These are phyloP conservation scores for Smithsoniella earleae DNA, from an alignment of 163 green algal species.

Conservation along the genomic window DNA sequence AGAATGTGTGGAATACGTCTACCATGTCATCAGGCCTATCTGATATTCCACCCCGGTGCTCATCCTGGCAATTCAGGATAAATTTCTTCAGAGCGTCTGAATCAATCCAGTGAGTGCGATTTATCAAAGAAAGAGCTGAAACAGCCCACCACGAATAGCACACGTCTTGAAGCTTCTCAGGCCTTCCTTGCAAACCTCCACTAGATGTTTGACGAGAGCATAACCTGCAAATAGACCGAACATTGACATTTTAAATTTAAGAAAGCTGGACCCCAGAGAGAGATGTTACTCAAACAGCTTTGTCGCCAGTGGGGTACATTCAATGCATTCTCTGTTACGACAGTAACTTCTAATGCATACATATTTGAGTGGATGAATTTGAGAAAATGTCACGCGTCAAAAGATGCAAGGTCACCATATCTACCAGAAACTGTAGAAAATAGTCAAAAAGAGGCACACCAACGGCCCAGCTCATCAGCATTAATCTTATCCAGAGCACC, in stretches of 20 bases:
- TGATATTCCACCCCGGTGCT: slow-evolving; percentile 85
- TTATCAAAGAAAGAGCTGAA: slow-evolving; percentile 75
- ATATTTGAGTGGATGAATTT: too few relatives aligned
- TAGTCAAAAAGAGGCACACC: too few relatives aligned
- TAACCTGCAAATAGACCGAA: slow-evolving; percentile 58
- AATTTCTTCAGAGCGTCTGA: slow-evolving; percentile 64
- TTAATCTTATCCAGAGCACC: slow-evolving; percentile 66
- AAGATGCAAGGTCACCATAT: too few relatives aligned
- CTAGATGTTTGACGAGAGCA: slow-evolving; percentile 69
- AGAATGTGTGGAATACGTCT: slow-evolving; percentile 98
- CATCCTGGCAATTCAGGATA: slow-evolving; percentile 93
- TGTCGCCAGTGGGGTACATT: too few relatives aligned
- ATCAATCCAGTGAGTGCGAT: slow-evolving; percentile 89
- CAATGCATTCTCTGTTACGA: too few relatives aligned
- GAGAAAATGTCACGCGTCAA: too few relatives aligned
- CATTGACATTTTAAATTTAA: neutral
- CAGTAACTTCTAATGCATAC: too few relatives aligned
- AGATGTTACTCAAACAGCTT: too few relatives aligned
- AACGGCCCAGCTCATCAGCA: slow-evolving; percentile 52
- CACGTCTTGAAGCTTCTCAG: slow-evolving; percentile 93
- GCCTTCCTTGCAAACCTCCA: slow-evolving; percentile 89
- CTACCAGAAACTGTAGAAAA: too few relatives aligned
- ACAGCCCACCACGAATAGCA: slow-evolving; percentile 98
- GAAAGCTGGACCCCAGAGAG: too few relatives aligned
- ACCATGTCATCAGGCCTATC: slow-evolving; percentile 92